Evolutionary conservation across 1,139 yeast genomes (phyloP), one percentile per base, ranked within the genome.

Genomic region (Lodderomyces orthopsilosis): DNA sequence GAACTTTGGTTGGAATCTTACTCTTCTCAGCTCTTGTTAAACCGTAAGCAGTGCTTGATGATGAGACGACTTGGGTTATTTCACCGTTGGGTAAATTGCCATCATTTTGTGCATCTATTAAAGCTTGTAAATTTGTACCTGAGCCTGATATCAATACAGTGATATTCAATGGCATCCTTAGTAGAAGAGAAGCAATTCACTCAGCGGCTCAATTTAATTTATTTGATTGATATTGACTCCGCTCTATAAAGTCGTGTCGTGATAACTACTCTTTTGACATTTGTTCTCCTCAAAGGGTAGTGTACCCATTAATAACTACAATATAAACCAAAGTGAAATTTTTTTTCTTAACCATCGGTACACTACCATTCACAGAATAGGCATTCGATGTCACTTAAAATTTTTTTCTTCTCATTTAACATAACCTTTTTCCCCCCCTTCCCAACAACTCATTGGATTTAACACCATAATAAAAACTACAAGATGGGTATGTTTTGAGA

Each of bases 101-200:
- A 2, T 58, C 53, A 5, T 59, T 59, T 42, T 76, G 67, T 1
- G 95, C 88, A 61, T 93, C 96, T 39, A 93, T 88, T 35, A 93
- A 70, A 0, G 98, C 98, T 62, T 93, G 98, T 37, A 93, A 70
- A 58, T 93, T 93, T 17, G 97, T 83, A 1, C 98, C 98, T 21
- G 87, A 85, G 1, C 98, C 98, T 1, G 98, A 91, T 40, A 93
- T 93, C 41, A 93, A 77, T 1, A 93, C 97, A 9, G 86, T 73
- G 4, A 38, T 38, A 51, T 61, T 65, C 41, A 48, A 44, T 35
- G 50, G 35, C 51, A 49, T 49, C 33, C 9, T 34, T n/a, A 18
- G 9, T 19, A 13, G 17, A n/a, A 15, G 12, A 13, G 5, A 13
- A 35, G 18, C 4, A 4, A 6, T 35, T 17, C 13, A 6, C 14